Evolutionary conservation across 495 filamentous ascomycete species (phyloP).

Genomic region (Haplographium delicatum): DNA sequence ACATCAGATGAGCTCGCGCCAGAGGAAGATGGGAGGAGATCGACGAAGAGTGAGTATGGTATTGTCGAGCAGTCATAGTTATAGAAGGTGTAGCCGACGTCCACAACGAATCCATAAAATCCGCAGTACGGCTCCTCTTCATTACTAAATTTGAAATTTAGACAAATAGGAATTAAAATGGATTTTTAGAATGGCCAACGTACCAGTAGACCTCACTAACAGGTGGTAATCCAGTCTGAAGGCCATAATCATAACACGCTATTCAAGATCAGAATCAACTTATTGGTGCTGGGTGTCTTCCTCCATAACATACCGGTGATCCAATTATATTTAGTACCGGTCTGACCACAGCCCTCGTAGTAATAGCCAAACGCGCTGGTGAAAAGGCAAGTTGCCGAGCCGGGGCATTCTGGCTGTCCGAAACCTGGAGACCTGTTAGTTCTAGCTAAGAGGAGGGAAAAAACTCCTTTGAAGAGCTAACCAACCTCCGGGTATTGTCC

Average conservation of each 20-base stretch:
- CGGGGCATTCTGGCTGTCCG: conserved; percentile 14
- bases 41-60: conserved; percentile 12
- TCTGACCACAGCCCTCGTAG: conserved; percentile 21
- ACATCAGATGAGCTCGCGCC: not conserved
- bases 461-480: no score
- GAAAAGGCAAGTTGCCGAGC: conserved; percentile 18
- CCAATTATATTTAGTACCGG: conserved; percentile 15
- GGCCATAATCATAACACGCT: conserved; percentile 20
- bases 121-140: conserved; percentile 19
- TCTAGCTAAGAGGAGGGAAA: no score
- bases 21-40: conserved; percentile 4
- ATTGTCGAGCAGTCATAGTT: conserved; percentile 20
- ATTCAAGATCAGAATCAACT: no score
- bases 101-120: conserved; percentile 14
- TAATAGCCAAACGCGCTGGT: conserved; percentile 2
- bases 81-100: conserved; percentile 5
- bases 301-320: conserved; percentile 13
- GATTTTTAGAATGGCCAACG: not conserved
- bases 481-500: conserved; percentile 20
- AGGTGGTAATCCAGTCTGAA: conserved; percentile 1
- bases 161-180: no score
- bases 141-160: no score
- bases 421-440: no score
- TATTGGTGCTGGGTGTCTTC: no score
- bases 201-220: conserved; percentile 14